A percentile compares a stretch with the other conserved stretches of the same genome.
Conservation (phyloP, 345 rosid species). For the Eucalyptus tenuipes region DNA sequence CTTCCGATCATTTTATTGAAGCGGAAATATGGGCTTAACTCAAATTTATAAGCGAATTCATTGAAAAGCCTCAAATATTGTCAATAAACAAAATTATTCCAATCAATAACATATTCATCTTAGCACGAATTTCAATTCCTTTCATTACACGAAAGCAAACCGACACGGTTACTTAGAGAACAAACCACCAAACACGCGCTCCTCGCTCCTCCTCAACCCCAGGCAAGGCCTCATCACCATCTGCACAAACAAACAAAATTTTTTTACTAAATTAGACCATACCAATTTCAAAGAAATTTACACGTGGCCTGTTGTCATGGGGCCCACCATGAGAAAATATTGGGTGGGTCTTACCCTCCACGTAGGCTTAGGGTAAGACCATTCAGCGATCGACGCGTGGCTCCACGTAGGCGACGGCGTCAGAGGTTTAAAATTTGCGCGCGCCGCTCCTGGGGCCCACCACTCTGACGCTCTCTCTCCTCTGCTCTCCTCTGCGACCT, state of each 20-base stretch:
- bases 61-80: not conserved
- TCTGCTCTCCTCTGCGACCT: too few relatives aligned
- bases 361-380: too few relatives aligned
- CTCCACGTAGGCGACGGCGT: too few relatives aligned
- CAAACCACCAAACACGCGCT: not conserved
- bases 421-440: too few relatives aligned
- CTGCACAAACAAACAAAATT: not conserved
- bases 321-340: too few relatives aligned
- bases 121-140: rapidly evolving
- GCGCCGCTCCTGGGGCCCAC: too few relatives aligned
- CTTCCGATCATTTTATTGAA: too few relatives aligned
- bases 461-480: too few relatives aligned
- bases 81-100: not conserved
- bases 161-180: too few relatives aligned
- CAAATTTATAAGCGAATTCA: rapidly evolving
- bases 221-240: not conserved
- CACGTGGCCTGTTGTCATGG: not conserved
- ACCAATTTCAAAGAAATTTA: slow-evolving; percentile 16
- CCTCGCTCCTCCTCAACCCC: not conserved
- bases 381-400: too few relatives aligned
- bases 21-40: rapidly evolving
- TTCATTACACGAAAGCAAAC: not conserved
- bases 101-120: rapidly evolving
- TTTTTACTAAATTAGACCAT: not conserved
- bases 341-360: too few relatives aligned